Conservation (phyloP, 2,329 filamentous ascomycete species). For the Xylariaceae sp. region DNA sequence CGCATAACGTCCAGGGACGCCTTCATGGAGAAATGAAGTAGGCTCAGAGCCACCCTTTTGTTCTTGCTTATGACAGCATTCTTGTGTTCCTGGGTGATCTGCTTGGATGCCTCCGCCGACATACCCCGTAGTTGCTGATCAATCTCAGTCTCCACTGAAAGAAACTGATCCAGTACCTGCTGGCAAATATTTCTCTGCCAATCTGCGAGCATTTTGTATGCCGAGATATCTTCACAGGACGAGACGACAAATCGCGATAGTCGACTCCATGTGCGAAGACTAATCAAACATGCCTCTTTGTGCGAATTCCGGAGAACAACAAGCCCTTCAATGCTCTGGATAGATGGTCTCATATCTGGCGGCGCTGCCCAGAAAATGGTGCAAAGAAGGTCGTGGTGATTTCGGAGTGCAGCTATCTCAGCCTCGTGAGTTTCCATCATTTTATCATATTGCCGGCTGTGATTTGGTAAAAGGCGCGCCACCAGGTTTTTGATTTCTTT, state of each 20-base stretch:
- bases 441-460: constrained; percentile 58
- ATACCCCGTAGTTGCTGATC: constrained; percentile 49
- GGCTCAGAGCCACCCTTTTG: constrained; percentile 47
- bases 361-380: constrained; percentile 62
- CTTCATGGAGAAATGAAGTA: constrained; percentile 44
- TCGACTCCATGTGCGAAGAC: constrained; percentile 57
- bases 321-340: constrained; percentile 53
- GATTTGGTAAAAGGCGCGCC: constrained; percentile 58
- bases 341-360: constrained; percentile 45
- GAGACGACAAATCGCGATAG: constrained; percentile 54
- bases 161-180: constrained; percentile 52
- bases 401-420: constrained; percentile 59
- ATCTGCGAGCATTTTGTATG: constrained; percentile 45
- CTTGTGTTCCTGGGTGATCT: constrained; percentile 39
- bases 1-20: constrained; percentile 48
- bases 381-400: constrained; percentile 63
- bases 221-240: constrained; percentile 36
- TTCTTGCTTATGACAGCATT: constrained; percentile 48
- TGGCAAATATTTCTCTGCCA: constrained; percentile 56
- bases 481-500: constrained; percentile 59
- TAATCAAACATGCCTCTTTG: constrained; percentile 61
- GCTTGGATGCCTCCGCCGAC: constrained; percentile 37
- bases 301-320: constrained; percentile 56
- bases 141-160: constrained; percentile 50
- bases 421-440: constrained; percentile 54